These are phyloP conservation scores for Miamiensis avidus DNA, from an alignment of 169 alveolate species.

Conservation along the genomic window DNA sequence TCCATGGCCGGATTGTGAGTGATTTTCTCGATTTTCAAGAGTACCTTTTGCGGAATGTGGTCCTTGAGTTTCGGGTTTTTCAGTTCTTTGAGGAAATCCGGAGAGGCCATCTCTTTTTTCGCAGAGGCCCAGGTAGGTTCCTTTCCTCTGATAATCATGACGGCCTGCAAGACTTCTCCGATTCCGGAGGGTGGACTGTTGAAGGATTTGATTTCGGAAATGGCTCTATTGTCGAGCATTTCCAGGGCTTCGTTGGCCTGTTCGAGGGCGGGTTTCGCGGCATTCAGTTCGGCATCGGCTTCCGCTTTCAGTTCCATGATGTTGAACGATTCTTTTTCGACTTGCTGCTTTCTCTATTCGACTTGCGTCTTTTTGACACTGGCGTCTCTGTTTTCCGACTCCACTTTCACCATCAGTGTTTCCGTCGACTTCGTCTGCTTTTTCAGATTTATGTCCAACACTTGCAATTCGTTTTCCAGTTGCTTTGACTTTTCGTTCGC, in stretches of 20 bases:
- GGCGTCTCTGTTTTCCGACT: constrained; percentile 86
- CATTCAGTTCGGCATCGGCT: constrained; percentile 94
- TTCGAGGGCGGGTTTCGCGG: constrained; percentile 95
- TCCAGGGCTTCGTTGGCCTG: constrained; percentile 96
- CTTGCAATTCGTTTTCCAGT: constrained; percentile 87
- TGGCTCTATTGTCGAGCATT: constrained; percentile 92
- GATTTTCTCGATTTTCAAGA: constrained; percentile 86
- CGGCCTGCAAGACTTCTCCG: constrained; percentile 92
- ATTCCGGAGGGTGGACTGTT: constrained; percentile 93
- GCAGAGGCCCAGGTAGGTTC: constrained; percentile 94
- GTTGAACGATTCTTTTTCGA: constrained; percentile 92
- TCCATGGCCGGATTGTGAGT: constrained; percentile 52
- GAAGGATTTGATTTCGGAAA: constrained; percentile 91
- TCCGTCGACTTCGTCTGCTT: constrained; percentile 90
- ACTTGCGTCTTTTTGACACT: constrained; percentile 90
- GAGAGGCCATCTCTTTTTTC: constrained; percentile 92
- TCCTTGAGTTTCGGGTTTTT: constrained; percentile 90
- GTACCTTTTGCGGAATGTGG: constrained; percentile 81
- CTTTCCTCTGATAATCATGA: constrained; percentile 92
- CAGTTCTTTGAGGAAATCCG: constrained; percentile 88
- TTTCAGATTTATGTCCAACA: constrained; percentile 87
- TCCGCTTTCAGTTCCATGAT: constrained; percentile 94
- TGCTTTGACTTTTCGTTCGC: constrained; percentile 90
- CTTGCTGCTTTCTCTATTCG: constrained; percentile 90
- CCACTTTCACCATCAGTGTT: constrained; percentile 86